These are phyloP conservation scores for Suhomyces chickasaworum DNA, from an alignment of 1,139 yeast genomes.

Conservation along the genomic window DNA sequence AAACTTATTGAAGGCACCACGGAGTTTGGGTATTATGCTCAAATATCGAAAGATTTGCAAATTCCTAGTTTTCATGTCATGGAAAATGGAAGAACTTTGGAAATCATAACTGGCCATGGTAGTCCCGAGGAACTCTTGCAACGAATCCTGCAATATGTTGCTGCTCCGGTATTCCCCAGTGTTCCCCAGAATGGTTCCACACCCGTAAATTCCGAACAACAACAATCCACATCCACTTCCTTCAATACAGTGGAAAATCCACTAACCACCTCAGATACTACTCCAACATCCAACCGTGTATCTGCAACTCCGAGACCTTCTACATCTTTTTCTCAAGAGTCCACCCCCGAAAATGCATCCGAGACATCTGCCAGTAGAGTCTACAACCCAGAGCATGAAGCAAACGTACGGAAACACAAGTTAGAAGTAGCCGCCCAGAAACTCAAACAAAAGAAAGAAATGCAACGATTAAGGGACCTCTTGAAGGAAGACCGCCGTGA, in stretches of 20 bases:
- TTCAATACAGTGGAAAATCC: neutral
- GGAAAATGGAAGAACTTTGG: slow-evolving; percentile 46
- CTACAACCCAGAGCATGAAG: slow-evolving; percentile 33
- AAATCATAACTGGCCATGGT: slow-evolving; percentile 36
- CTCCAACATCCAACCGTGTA: neutral
- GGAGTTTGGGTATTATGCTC: slow-evolving; percentile 52
- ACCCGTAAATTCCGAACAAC: neutral
- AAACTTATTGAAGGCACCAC: slow-evolving; percentile 45
- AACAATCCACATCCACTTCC: neutral
- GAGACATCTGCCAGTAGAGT: neutral
- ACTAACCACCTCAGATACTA: too few relatives aligned
- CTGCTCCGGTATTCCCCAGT: neutral
- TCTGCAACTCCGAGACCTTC: neutral
- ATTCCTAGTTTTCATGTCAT: slow-evolving; percentile 55
- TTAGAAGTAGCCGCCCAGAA: slow-evolving; percentile 40
- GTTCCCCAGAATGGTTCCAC: slow-evolving; percentile 1
- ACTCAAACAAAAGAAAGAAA: slow-evolving; percentile 47
- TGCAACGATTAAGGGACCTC: slow-evolving; percentile 53
- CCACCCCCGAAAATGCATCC: neutral
- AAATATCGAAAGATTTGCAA: slow-evolving; percentile 47
- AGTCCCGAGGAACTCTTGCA: slow-evolving; percentile 17
- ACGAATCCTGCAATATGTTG: slow-evolving; percentile 1
- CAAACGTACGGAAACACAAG: slow-evolving; percentile 41
- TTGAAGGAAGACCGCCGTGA: slow-evolving; percentile 56
- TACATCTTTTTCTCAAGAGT: slow-evolving; percentile 1